Evolutionary conservation across 176 grass and related monocot genomes (phyloP), one percentile per base, ranked within the genome.

Genomic region (Oryza glumipatula): DNA sequence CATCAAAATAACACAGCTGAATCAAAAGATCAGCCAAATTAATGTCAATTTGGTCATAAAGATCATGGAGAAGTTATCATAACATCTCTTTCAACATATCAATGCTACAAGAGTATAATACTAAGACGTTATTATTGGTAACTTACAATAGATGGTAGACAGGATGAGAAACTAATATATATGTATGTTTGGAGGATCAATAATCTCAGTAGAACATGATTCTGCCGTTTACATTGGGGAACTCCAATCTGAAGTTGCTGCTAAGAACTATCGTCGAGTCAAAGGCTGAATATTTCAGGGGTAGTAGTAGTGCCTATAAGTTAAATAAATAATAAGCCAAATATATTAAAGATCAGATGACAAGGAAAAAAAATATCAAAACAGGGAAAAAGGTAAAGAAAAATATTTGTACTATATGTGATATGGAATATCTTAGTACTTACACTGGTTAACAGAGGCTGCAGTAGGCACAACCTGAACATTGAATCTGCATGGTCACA

Each of bases 391-490:
- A 22, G n/a, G 36, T 63, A 45, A 63, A 26, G 44, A 80, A 9
- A 48, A 49, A 70, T 8, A 41, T 23, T 65, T 79, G 45, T 17
- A 16, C 49, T n/a, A 52, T 33, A 83, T 41, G 70, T 21, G 11
- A 71, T 79, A 65, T 76, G 13, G 63, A 79, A 41, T 61, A 12
- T 78, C 8, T 77, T 74, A 47, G 51, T 77, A 72, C 84, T 69
- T 84, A 67, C 82, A 77, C 24, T 69, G 22, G 74, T 11, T 78
- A 82, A 54, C 26, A 28, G 79, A 74, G 84, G 77, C 73, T 85
- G 10, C 52, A 88, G 56, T 41, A 69, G 70, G 11, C 79, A 41
- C 72, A 0, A 48, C 28, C 47, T 74, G 74, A 60, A 39, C 16
- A 83, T 8, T 65, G 60, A 51, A 83, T 63, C 43, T 60, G 7